These are phyloP conservation scores for Helenozyma rhizophorensis DNA, from an alignment of 805 yeast genomes.

Conservation along the genomic window DNA sequence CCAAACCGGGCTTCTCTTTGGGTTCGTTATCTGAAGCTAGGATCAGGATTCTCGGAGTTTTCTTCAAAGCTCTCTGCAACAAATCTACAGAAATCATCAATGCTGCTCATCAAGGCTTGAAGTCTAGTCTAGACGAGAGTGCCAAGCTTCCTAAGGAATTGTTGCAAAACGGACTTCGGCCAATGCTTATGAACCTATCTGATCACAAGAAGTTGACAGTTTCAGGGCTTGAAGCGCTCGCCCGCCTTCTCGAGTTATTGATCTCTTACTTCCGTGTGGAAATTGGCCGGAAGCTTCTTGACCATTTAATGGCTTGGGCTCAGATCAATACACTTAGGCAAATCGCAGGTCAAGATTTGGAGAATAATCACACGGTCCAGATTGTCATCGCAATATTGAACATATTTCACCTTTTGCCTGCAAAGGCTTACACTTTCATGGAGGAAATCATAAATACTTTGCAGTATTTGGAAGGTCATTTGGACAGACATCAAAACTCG, in stretches of 20 bases:
- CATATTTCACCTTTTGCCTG: slow-evolving; percentile 86
- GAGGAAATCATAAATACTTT: slow-evolving; percentile 78
- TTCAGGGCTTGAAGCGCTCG: slow-evolving; percentile 85
- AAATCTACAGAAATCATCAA: slow-evolving; percentile 82
- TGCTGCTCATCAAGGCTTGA: slow-evolving; percentile 88
- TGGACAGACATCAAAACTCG: slow-evolving; percentile 79
- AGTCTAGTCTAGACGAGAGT: slow-evolving; percentile 77
- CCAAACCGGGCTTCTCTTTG: slow-evolving; percentile 76
- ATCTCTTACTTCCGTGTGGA: slow-evolving; percentile 95
- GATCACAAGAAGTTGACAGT: slow-evolving; percentile 90
- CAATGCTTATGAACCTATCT: slow-evolving; percentile 91
- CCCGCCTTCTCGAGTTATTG: slow-evolving; percentile 76
- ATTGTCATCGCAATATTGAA: slow-evolving; percentile 87
- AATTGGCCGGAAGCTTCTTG: slow-evolving; percentile 87
- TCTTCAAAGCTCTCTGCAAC: slow-evolving; percentile 87
- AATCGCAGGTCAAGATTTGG: slow-evolving; percentile 75
- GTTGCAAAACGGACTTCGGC: slow-evolving; percentile 90
- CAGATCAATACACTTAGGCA: slow-evolving; percentile 73
- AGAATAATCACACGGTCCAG: slow-evolving; percentile 74
- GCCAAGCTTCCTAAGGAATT: slow-evolving; percentile 90
- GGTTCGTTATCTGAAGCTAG: slow-evolving; percentile 75
- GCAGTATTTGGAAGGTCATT: slow-evolving; percentile 70
- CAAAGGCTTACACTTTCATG: slow-evolving; percentile 88
- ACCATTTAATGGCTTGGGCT: slow-evolving; percentile 95
- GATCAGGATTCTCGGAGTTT: slow-evolving; percentile 83